Base-by-base conservation (phyloP, 441 rosid species). In the Heliophila coronopifolia region DNA sequence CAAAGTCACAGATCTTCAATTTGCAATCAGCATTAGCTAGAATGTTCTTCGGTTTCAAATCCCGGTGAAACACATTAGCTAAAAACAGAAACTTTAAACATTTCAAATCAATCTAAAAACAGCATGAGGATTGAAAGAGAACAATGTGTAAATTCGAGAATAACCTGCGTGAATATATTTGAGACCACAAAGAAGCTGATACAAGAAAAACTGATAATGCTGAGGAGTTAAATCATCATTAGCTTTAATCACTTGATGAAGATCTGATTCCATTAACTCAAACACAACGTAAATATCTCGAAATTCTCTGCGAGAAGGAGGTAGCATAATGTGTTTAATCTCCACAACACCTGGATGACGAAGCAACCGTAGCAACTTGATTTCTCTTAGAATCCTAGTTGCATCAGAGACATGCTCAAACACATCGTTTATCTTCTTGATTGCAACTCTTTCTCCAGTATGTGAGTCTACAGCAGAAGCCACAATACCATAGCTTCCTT, bases 221-320 rank as follows among this genome's bases (percentile, higher is more conserved):
- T 93, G 97, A 14, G 71, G 75, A 0, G 95, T 92, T 74, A 92
- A 79, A 35, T 92, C 99, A 64, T 88, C 95, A 57, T 88, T 92
- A 45, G 99, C 97, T 73, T 92, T 92, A 66, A 92, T 88, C 59
- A 92, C 99, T 65, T 92, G 99, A 49, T 92, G 99, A 52, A 92
- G 88, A 67, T 92, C 99, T 5, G 99, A 92, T 66, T 92, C 99
- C 99, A 92, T 88, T 41, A 92, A 88, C 84, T 92, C 97, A 70
- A 92, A 88, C 54, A 92, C 97, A 33, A 92, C 95, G 76, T 70
- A 92, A 13, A 92, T 88, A 53, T 92, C 99, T 72, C 64, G 81
- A 45, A 92, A 92, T 63, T 92, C 99, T 70, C 95, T 76, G 58
- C 80, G 85, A 0, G 99, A 85, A n/a, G 95, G 92, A 1, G 95